Percentiles rank a stretch among this genome's conserved stretches.
Evolutionary conservation across 805 yeast genomes (phyloP).

Genomic region (Novakomyces olei): DNA sequence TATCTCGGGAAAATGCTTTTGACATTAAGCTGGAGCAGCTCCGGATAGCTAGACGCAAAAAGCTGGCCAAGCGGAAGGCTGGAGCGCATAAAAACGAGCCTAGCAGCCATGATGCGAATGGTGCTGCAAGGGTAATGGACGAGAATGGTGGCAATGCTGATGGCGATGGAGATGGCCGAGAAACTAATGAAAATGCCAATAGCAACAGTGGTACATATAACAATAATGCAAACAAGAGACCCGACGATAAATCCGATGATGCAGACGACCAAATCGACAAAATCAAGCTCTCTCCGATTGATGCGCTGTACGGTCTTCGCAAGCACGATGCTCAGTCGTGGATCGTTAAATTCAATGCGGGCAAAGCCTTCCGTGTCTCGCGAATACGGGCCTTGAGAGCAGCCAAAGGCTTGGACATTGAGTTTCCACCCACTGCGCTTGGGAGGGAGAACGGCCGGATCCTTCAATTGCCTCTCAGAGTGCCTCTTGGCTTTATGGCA

Average conservation of each 20-base stretch:
- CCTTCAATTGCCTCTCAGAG: conserved; percentile 24
- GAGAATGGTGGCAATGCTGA: too few relatives aligned
- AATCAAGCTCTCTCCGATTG: conserved; percentile 13
- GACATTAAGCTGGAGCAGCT: conserved; percentile 16
- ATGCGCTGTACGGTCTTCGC: conserved; percentile 19
- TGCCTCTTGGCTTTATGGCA: conserved; percentile 31
- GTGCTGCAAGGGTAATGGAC: too few relatives aligned
- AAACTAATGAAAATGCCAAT: background rate
- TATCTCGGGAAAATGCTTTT: conserved; percentile 26
- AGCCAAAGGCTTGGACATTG: too few relatives aligned
- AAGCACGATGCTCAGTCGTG: conserved; percentile 39
- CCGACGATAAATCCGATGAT: background rate
- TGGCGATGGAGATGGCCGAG: background rate
- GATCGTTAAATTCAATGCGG: conserved; percentile 37
- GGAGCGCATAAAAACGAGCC: background rate
- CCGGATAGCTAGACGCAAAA: conserved; percentile 6
- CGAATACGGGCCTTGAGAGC: conserved; percentile 14
- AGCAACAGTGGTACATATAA: too few relatives aligned
- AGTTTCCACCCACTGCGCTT: too few relatives aligned
- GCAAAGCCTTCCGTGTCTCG: conserved; percentile 14
- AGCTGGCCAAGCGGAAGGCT: background rate
- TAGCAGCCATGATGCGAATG: too few relatives aligned
- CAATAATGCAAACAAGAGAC: too few relatives aligned
- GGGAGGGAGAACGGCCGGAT: too few relatives aligned
- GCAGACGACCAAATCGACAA: background rate